Evolutionary conservation across 371 early-diverging fungal species (phyloP).

Genomic region (Circinella minor): DNA sequence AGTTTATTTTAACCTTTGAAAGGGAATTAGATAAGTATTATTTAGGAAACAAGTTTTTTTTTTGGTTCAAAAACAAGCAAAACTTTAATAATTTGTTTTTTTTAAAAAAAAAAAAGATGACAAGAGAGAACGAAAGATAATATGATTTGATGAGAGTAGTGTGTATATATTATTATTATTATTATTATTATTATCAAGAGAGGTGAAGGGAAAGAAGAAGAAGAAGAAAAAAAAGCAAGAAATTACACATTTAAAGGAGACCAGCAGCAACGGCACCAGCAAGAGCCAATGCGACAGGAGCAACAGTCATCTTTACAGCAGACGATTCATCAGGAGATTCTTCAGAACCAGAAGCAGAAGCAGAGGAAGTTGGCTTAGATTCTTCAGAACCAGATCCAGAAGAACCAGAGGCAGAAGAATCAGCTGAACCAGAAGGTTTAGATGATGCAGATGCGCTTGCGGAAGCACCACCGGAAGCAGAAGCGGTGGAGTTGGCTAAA

Average conservation of each 20-base stretch:
- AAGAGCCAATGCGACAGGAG: not conserved
- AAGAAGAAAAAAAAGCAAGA: not conserved
- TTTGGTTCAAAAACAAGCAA: not conserved
- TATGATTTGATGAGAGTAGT: too few relatives aligned
- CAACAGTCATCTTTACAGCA: not conserved
- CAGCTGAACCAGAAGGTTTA: constrained; percentile 12
- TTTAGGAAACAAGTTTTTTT: too few relatives aligned
- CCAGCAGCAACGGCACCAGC: constrained; percentile 7
- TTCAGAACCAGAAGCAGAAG: not conserved
- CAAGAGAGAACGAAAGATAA: too few relatives aligned
- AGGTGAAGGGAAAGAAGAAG: not conserved
- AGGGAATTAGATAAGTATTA: not conserved
- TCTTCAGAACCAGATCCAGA: not conserved
- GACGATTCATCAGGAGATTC: not conserved
- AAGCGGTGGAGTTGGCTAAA: constrained; percentile 7
- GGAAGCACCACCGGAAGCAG: constrained; percentile 6
- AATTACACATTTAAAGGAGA: not conserved
- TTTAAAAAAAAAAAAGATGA: too few relatives aligned
- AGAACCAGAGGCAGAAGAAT: constrained; percentile 10
- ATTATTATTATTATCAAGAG: too few relatives aligned
- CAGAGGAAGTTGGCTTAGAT: not conserved
- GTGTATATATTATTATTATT: too few relatives aligned
- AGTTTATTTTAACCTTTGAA: not conserved
- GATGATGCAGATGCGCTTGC: constrained; percentile 9
- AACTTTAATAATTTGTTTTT: too few relatives aligned